These are phyloP conservation scores for Fermentozyma sake DNA, from an alignment of 1,139 yeast species.

Conservation along the genomic window DNA sequence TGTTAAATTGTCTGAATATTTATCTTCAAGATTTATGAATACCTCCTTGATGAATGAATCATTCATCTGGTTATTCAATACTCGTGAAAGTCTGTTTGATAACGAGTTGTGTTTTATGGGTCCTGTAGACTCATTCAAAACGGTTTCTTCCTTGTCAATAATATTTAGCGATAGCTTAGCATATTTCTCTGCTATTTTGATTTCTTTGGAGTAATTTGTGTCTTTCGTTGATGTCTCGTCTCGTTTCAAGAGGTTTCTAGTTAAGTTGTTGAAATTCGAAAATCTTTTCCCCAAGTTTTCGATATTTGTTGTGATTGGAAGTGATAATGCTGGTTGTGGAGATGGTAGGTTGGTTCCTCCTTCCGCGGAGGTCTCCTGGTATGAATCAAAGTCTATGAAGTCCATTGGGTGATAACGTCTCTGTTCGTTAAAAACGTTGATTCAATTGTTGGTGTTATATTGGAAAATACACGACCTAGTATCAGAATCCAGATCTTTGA, in stretches of 20 bases:
- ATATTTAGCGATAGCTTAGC: conserved; percentile 11
- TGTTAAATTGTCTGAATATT: conserved; percentile 14
- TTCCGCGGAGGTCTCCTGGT: conserved; percentile 13
- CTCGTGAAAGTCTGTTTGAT: conserved; percentile 46
- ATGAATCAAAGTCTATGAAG: conserved; percentile 40
- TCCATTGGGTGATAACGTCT: too few species aligned
- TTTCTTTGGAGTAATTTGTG: conserved; percentile 3
- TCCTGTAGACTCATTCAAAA: neutral
- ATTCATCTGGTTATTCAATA: conserved; percentile 43
- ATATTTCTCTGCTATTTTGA: conserved; percentile 16
- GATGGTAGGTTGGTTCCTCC: conserved; percentile 26
- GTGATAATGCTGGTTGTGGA: conserved; percentile 45
- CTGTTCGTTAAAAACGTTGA: neutral
- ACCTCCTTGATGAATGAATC: conserved; percentile 49
- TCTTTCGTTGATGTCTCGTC: conserved; percentile 5
- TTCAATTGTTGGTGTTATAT: neutral
- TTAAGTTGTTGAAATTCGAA: conserved; percentile 30
- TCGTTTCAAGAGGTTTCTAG: conserved; percentile 25
- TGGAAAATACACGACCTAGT: conserved; percentile 1
- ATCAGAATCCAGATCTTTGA: neutral
- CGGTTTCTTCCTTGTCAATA: conserved; percentile 1
- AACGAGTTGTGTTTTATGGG: conserved; percentile 17
- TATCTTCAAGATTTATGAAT: conserved; percentile 43
- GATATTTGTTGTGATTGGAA: conserved; percentile 39
- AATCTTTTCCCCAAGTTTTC: conserved; percentile 33